Percentiles rank a stretch among this genome's conserved stretches.
phyloP scores from a whole-genome alignment of 2,329 filamentous ascomycete species.

The Ramularia endophylla region DNA sequence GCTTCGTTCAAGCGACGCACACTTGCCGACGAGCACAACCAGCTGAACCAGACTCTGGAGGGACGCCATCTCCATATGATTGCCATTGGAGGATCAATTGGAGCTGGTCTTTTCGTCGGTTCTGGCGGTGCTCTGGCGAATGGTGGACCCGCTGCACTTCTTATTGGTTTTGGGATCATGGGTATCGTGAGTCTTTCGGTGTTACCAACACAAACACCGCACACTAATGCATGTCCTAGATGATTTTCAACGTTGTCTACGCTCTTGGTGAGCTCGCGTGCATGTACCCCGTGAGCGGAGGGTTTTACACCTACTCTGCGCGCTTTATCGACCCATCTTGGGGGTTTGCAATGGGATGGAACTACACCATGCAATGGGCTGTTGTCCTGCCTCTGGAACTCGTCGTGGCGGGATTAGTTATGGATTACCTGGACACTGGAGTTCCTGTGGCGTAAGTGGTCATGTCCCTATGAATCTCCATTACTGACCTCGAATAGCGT shows the following conservation, averaged over 20 bases:
- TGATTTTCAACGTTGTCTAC: slow-evolving; percentile 38
- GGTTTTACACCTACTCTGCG: slow-evolving; percentile 35
- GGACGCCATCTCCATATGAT: slow-evolving; percentile 30
- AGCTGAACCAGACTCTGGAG: slow-evolving; percentile 29
- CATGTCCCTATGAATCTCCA: not conserved
- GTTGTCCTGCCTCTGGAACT: slow-evolving; percentile 24
- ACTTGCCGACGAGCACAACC: slow-evolving; percentile 27
- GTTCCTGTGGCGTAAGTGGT: slow-evolving; percentile 13
- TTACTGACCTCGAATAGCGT: slow-evolving; percentile 2
- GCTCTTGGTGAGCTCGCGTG: slow-evolving; percentile 38
- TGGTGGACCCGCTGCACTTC: slow-evolving; percentile 43
- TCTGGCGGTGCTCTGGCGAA: slow-evolving; percentile 43
- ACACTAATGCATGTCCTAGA: slow-evolving; percentile 16
- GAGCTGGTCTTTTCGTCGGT: slow-evolving; percentile 51
- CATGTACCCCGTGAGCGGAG: slow-evolving; percentile 37
- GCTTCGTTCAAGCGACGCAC: slow-evolving; percentile 27
- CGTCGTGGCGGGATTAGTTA: slow-evolving; percentile 20
- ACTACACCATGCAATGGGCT: slow-evolving; percentile 27
- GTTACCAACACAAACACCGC: slow-evolving; percentile 1
- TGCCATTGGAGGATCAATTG: slow-evolving; percentile 37
- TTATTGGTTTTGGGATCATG: slow-evolving; percentile 29
- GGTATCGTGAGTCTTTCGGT: slow-evolving; percentile 26
- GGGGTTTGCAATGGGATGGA: slow-evolving; percentile 29
- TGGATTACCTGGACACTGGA: slow-evolving; percentile 23
- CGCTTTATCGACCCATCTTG: slow-evolving; percentile 42